Percentiles rank a stretch among this genome's conserved stretches.
Evolutionary conservation across 2,329 filamentous ascomycete species (phyloP).

Genomic region (Diplodia intermedia): DNA sequence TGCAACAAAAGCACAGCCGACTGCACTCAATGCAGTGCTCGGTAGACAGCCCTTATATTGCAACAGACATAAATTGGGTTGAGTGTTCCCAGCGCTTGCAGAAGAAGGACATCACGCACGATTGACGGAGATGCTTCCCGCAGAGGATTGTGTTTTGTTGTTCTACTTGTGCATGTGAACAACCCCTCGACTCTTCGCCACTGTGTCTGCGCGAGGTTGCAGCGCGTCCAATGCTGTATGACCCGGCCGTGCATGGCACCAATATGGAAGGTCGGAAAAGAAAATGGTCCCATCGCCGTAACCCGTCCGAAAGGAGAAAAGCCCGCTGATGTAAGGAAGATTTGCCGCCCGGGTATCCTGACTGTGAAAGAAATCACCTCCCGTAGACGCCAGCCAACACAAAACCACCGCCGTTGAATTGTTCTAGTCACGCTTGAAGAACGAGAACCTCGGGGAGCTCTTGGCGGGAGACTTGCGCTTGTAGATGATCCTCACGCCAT

Average conservation of each 20-base stretch:
- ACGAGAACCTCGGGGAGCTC: not conserved
- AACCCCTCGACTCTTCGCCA: not conserved
- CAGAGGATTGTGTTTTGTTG: not conserved
- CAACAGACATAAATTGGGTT: not conserved
- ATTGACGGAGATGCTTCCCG: no score
- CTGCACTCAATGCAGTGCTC: no score
- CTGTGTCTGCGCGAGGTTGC: not conserved
- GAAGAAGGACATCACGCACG: no score
- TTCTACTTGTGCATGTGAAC: not conserved
- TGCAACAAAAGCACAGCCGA: no score
- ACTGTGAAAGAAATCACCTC: not conserved
- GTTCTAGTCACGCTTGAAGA: not conserved
- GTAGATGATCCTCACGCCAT: conserved; percentile 13
- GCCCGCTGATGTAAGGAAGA: not conserved
- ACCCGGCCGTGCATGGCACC: not conserved
- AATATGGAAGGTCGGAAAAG: not conserved
- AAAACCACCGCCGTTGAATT: not conserved
- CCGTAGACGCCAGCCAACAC: not conserved
- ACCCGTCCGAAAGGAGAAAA: not conserved
- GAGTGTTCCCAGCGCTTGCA: not conserved
- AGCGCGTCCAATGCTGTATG: not conserved
- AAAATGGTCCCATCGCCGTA: not conserved
- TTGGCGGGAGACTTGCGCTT: not conserved
- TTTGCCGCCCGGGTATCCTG: conserved; percentile 15
- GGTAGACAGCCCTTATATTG: no score